phyloP scores from a whole-genome alignment of 768 basidiomycete species.

The Macrolepiota albuminosa region DNA sequence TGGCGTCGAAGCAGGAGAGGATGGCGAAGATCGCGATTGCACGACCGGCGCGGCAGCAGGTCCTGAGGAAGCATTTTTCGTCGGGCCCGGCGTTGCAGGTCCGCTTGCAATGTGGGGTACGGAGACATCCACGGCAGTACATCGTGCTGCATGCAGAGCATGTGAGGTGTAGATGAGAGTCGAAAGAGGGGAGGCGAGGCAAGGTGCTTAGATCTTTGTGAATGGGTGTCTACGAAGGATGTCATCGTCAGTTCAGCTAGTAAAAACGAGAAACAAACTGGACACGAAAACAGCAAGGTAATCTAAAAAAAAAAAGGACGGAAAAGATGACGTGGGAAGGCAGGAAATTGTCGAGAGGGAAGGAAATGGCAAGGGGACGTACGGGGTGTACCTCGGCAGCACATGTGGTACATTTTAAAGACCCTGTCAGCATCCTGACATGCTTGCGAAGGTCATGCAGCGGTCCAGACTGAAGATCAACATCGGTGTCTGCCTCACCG shows the following conservation, averaged over 20 bases:
- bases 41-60: slow-evolving; percentile 12
- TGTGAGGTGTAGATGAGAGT: slow-evolving; percentile 5
- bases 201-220: not conserved
- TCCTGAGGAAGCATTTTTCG: not conserved
- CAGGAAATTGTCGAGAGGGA: not conserved
- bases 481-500: not conserved
- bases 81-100: not conserved
- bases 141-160: slow-evolving; percentile 7
- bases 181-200: not conserved
- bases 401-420: slow-evolving; percentile 6
- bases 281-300: not conserved
- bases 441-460: slow-evolving; percentile 2
- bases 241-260: not conserved
- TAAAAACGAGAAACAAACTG: not conserved
- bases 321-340: not conserved
- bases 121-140: slow-evolving; percentile 13
- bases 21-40: slow-evolving; percentile 13
- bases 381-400: not conserved
- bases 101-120: slow-evolving; percentile 1
- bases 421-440: slow-evolving; percentile 1
- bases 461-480: not conserved
- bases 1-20: slow-evolving; percentile 10
- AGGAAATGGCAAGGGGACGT: not conserved
- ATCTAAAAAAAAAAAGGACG: not conserved
- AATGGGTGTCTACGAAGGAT: not conserved